These are phyloP conservation scores for Oryza australiensis DNA, from an alignment of 176 grass and related monocot species.

Conservation along the genomic window DNA sequence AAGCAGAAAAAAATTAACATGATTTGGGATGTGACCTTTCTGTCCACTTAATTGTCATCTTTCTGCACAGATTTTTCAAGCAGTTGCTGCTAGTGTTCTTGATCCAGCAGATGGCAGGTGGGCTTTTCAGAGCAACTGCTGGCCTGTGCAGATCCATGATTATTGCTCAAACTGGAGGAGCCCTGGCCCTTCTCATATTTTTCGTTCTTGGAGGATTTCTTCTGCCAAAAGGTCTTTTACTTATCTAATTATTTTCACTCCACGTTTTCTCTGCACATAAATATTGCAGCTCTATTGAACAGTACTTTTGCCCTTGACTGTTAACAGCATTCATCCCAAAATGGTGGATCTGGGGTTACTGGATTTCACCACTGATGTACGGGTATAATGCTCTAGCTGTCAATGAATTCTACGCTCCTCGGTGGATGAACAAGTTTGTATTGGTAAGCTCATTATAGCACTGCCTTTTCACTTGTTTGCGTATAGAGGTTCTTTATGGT, in stretches of 20 bases:
- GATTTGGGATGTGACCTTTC: neutral
- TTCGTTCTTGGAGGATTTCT: conserved; percentile 96
- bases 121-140: conserved; percentile 79
- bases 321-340: conserved; percentile 79
- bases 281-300: conserved; percentile 23
- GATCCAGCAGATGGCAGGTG: conserved; percentile 92
- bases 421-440: conserved; percentile 80
- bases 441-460: conserved; percentile 32
- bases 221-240: conserved; percentile 72
- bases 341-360: conserved; percentile 99
- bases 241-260: conserved; percentile 22
- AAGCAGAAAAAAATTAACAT: neutral
- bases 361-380: conserved; percentile 88
- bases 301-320: conserved; percentile 22
- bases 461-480: conserved; percentile 9
- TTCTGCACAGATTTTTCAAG: conserved; percentile 89
- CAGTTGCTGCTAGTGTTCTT: conserved; percentile 89
- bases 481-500: neutral
- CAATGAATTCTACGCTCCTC: conserved; percentile 92
- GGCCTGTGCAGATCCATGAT: conserved; percentile 92
- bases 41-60: conserved; percentile 26
- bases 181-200: conserved; percentile 77
- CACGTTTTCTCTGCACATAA: conserved; percentile 4
- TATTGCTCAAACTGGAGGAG: conserved; percentile 90
- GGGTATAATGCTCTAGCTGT: conserved; percentile 89